Conservation (phyloP, 371 early-diverging fungal genomes). For the Neoconidiobolus thromboides region DNA sequence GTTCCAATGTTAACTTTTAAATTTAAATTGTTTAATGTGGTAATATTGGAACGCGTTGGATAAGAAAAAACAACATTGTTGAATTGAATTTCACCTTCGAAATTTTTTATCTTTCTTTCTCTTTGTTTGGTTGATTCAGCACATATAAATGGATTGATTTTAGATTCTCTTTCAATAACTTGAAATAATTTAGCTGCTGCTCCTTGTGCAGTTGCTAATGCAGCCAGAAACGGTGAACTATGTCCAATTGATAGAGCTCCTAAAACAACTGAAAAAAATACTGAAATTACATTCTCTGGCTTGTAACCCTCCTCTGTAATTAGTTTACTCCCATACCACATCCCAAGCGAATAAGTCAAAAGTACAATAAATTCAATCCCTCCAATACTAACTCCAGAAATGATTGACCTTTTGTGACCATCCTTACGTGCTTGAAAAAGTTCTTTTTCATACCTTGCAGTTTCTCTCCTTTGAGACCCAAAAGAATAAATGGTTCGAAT, state of each 20-base stretch:
- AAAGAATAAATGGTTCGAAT: constrained; percentile 77
- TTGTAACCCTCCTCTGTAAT: constrained; percentile 10
- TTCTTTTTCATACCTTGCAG: constrained; percentile 24
- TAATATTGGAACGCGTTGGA: constrained; percentile 59
- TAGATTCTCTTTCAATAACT: constrained; percentile 49
- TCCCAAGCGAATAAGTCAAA: constrained; percentile 31
- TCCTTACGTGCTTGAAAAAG: constrained; percentile 34
- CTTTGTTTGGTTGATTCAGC: constrained; percentile 48
- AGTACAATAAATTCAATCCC: constrained; percentile 33
- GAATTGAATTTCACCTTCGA: constrained; percentile 32
- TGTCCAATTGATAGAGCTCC: constrained; percentile 1
- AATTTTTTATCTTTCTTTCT: constrained; percentile 18
- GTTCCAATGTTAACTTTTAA: constrained; percentile 37
- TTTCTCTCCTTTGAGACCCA: constrained; percentile 46
- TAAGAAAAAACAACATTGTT: constrained; percentile 53
- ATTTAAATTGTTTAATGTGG: constrained; percentile 50
- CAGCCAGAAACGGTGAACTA: constrained; percentile 22
- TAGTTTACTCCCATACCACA: constrained; percentile 28
- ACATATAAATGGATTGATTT: constrained; percentile 49
- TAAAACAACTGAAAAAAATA: constrained; percentile 5
- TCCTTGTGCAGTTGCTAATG: constrained; percentile 33
- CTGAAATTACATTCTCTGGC: constrained; percentile 1
- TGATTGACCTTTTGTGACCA: constrained; percentile 28
- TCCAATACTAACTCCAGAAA: constrained; percentile 33
- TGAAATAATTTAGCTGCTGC: constrained; percentile 43